Evolutionary conservation across 2,329 filamentous ascomycete genomes (phyloP).

Genomic region (Hypoxylon rubiginosum): DNA sequence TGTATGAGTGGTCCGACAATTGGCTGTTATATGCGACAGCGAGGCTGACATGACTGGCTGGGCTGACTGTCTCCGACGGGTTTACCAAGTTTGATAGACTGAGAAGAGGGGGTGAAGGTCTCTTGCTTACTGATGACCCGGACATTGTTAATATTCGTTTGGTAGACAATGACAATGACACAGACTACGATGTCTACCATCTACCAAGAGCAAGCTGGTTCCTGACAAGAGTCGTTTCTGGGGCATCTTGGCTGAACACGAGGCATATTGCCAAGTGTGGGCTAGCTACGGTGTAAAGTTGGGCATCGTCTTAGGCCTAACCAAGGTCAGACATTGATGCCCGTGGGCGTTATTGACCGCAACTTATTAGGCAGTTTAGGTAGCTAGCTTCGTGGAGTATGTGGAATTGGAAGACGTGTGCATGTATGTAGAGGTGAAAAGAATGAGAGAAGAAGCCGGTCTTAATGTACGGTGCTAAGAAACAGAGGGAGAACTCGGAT

Average conservation of each 20-base stretch:
- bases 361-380: conserved; percentile 8
- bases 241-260: conserved; percentile 31
- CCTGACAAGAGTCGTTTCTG: conserved; percentile 27
- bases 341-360: conserved; percentile 17
- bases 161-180: conserved; percentile 10
- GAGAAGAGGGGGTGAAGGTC: neutral
- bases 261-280: conserved; percentile 35
- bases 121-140: neutral
- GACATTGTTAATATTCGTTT: neutral
- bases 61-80: conserved; percentile 27
- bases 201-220: conserved; percentile 18
- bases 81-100: neutral
- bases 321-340: conserved; percentile 25
- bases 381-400: conserved; percentile 2
- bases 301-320: conserved; percentile 36
- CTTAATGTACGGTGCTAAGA: neutral
- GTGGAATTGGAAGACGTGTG: neutral
- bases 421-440: neutral
- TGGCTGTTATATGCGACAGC: conserved; percentile 25
- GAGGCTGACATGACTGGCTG: conserved; percentile 36
- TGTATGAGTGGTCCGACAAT: conserved; percentile 19
- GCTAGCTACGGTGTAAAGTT: conserved; percentile 23
- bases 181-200: conserved; percentile 2
- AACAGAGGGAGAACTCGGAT: neutral
- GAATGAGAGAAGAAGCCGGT: neutral